Evolutionary conservation across 2,329 filamentous ascomycete genomes (phyloP).

Genomic region (Botrytis sinoallii): DNA sequence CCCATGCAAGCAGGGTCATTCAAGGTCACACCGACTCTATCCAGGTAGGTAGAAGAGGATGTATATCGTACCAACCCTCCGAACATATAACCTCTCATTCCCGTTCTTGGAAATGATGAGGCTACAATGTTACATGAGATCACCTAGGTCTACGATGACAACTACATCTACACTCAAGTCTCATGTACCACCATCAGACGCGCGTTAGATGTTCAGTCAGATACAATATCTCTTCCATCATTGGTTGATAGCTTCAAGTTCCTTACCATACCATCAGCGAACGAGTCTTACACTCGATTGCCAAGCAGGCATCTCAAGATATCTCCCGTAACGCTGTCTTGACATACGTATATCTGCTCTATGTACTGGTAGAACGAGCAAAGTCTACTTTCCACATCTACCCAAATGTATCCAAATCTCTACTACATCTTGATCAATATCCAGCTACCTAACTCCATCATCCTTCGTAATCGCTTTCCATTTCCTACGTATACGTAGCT

Average conservation of each 20-base stretch:
- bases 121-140: not conserved
- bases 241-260: not conserved
- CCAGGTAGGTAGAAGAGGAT: not conserved
- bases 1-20: not conserved
- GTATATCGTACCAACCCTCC: not conserved
- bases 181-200: conserved; percentile 3
- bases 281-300: not conserved
- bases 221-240: not conserved
- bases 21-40: conserved; percentile 14
- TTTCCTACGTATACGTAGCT: not conserved
- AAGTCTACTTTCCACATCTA: not conserved
- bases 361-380: not conserved
- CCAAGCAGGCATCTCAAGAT: conserved; percentile 6
- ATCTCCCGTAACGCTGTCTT: not conserved
- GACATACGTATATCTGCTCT: conserved; percentile 1
- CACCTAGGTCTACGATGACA: not conserved
- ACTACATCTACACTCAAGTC: not conserved
- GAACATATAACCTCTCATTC: not conserved
- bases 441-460: not conserved
- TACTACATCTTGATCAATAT: not conserved
- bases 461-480: not conserved
- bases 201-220: conserved; percentile 12
- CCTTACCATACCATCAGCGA: not conserved
- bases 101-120: conserved; percentile 1
- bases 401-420: too few species aligned